These are phyloP conservation scores for Pichia sp. DNA, from an alignment of 1,139 yeast species.

Conservation along the genomic window DNA sequence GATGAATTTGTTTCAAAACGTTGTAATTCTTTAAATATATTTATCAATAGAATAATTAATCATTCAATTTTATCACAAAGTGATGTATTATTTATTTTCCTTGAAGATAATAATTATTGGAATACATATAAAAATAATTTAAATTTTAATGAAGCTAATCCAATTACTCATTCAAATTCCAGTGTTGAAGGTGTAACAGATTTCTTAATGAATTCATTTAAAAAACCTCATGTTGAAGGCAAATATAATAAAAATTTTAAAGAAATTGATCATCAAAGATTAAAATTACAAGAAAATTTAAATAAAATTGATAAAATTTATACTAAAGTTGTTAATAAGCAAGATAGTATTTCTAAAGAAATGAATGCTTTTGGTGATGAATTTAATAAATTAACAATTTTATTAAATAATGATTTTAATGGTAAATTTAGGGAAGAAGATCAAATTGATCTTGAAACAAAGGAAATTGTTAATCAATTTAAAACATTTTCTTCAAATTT, in stretches of 20 bases:
- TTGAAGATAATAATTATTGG: constrained; percentile 77
- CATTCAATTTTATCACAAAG: constrained; percentile 72
- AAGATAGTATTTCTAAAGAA: constrained; percentile 67
- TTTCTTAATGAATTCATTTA: constrained; percentile 85
- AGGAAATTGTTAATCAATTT: constrained; percentile 37
- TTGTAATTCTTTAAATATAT: constrained; percentile 76
- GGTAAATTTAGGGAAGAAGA: constrained; percentile 22
- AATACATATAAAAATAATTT: constrained; percentile 64
- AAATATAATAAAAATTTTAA: constrained; percentile 74
- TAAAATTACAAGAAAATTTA: constrained; percentile 78
- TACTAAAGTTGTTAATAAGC: constrained; percentile 63
- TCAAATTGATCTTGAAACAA: constrained; percentile 24
- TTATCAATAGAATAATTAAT: constrained; percentile 61
- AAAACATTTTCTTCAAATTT: constrained; percentile 49
- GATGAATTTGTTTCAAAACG: constrained; percentile 71
- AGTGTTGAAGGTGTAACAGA: constrained; percentile 65
- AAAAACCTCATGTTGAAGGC: constrained; percentile 55
- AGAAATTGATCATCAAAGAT: constrained; percentile 77
- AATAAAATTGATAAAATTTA: constrained; percentile 74
- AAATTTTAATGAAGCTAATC: constrained; percentile 18
- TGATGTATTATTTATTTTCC: constrained; percentile 65
- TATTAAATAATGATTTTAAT: constrained; percentile 32
- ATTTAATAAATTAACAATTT: constrained; percentile 57
- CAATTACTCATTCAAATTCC: constrained; percentile 10
- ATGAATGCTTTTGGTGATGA: constrained; percentile 67